Evolutionary conservation across 768 basidiomycete species (phyloP), one percentile per base, ranked within the genome.

Genomic region (Phaeotremella skinneri): DNA sequence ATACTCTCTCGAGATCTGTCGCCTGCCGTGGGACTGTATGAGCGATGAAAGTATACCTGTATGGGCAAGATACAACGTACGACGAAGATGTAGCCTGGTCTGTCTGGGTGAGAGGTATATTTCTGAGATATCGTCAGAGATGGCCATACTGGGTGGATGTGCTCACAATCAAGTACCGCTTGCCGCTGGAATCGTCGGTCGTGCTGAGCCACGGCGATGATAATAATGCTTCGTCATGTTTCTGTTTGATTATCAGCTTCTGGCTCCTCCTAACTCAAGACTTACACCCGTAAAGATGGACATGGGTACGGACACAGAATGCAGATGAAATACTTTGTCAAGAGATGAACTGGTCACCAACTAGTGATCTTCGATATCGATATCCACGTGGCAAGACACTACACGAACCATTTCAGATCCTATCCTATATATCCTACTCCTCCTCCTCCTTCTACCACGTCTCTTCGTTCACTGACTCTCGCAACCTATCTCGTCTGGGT

Each of bases 81-180:
- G 34, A 69, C 21, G n/a, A 72, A 23, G 7, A 69, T 32, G 31
- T 69, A 72, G 13, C 68, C 63, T 31, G 63, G 52, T 41, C 62
- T 39, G 30, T 61, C 56, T 4, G 67, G 60, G 25, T 62, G 63
- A 2, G 55, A 43, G 34, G 63, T 42, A 32, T 67, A 63, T 60
- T 72, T 72, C 55, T 64, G 50, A 14, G 41, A 11, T 58, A 5
- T 3, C 42, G 54, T 45, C 34, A 47, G 50, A 6, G n/a, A 20
- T 20, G 32, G 25, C 21, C 11, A 30, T 2, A 21, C 34, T 14
- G 27, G 16, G 11, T 51, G 20, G 26, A 53, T 2, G 6, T 3
- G 56, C 55, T 31, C 29, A 59, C 63, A 23, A 61, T 52, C 4
- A 66, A 42, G 47, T 47, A 52, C 7, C 41, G 31, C 16, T 43